Percentiles rank a stretch among this genome's conserved stretches.
Evolutionary conservation across 106 monocot genomes (phyloP).

Genomic region (Phalaenopsis equestris): DNA sequence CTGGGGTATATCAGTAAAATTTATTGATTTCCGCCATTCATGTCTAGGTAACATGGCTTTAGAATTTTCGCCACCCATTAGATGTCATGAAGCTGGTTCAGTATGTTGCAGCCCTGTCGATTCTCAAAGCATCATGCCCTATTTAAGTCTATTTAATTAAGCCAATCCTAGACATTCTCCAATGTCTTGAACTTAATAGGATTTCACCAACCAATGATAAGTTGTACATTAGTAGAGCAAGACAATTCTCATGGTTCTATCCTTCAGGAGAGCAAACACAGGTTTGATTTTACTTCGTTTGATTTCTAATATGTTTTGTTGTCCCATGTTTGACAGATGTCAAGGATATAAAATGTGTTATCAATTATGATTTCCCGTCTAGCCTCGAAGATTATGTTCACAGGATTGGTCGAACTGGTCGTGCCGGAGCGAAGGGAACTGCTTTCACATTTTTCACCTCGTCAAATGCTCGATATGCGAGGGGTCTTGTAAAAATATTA

Average conservation of each 20-base stretch:
- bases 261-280: background rate
- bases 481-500: constrained; percentile 72
- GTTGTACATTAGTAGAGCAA: background rate
- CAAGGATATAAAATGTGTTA: constrained; percentile 97
- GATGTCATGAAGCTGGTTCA: constrained; percentile 61
- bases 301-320: constrained; percentile 5
- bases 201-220: background rate
- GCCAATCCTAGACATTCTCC: background rate
- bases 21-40: background rate
- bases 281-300: background rate
- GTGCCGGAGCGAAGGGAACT: constrained; percentile 88
- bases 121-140: constrained; percentile 12
- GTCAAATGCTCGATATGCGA: constrained; percentile 55
- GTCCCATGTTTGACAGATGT: constrained; percentile 59
- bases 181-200: background rate
- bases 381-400: constrained; percentile 96
- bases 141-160: background rate
- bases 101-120: constrained; percentile 45
- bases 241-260: background rate
- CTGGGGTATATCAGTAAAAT: background rate
- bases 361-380: constrained; percentile 95
- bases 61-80: constrained; percentile 39
- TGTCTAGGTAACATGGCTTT: constrained; percentile 35
- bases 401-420: constrained; percentile 92
- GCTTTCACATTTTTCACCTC: constrained; percentile 78